Evolutionary conservation across 1,284 basidiomycete species (phyloP), one percentile per base, ranked within the genome.

Genomic region (Irpex sp.): DNA sequence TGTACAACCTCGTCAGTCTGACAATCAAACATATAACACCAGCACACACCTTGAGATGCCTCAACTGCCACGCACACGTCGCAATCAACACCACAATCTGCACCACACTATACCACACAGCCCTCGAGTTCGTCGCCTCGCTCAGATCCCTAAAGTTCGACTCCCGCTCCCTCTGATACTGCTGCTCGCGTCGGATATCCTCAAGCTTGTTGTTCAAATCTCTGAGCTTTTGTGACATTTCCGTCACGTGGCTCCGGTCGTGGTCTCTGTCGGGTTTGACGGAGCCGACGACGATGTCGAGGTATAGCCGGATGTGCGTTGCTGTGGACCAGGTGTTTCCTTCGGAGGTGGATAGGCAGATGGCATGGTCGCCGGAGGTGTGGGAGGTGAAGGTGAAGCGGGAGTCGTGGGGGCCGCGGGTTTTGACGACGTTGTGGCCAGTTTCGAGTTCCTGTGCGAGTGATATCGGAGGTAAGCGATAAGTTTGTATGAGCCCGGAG

Each of bases 381-480:
- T 98, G 94, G 1, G 95, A 96, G 17, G 97, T 97, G 74, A 99
- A 99, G 0, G 97, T 98, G 78, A 99, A 99, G 66, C 89, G 88
- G 57, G 97, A 93, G 61, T 97, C 92, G 5, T 88, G 81, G 5
- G 95, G 92, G 0, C 97, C 97, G 15, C 88, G 89, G 2, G 95
- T 95, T 70, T 92, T 91, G 49, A 95, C 94, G 35, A 97, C 91
- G 58, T 81, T 77, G 69, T 94, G 88, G 2, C 84, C 84, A 1
- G 82, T 87, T 54, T 90, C 88, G 65, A 92, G 83, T 79, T 95
- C 93, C 93, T 95, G 70, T 55, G 58, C 13, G 5, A 46, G 58
- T 43, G 17, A 33, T 5, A 58, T 21, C 57, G 47, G 17, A 61
- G 31, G 21, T 61, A 36, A 62, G 55, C 55, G 65, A 60, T 55